phyloP scores from a whole-genome alignment of 345 rosid species.

The Passiflora organensis region DNA sequence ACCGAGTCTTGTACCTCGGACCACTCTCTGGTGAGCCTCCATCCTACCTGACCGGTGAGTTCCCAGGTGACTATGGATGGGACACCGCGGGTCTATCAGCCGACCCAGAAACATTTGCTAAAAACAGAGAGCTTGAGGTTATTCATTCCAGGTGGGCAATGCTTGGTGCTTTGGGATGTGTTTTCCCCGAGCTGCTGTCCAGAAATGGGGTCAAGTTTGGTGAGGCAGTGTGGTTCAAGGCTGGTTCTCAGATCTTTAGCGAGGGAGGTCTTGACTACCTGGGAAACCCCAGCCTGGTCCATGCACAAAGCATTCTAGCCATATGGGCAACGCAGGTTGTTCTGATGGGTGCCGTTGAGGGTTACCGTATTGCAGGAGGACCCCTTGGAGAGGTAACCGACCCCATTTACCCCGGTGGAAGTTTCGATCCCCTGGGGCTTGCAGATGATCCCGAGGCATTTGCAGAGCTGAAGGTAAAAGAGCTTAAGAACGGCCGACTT shows the following conservation, averaged over 20 bases:
- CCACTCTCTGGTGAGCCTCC: constrained; percentile 43
- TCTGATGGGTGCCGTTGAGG: constrained; percentile 44
- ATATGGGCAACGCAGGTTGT: constrained; percentile 42
- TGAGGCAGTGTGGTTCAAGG: constrained; percentile 50
- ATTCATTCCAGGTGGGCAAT: constrained; percentile 50
- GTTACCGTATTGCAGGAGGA: constrained; percentile 46
- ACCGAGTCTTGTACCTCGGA: constrained; percentile 43
- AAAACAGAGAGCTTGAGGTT: constrained; percentile 43
- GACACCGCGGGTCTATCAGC: constrained; percentile 51
- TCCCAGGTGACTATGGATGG: constrained; percentile 56
- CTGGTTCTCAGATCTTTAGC: constrained; percentile 38
- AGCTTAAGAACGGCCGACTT: constrained; percentile 41
- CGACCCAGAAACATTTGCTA: constrained; percentile 53
- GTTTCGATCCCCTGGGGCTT: constrained; percentile 46
- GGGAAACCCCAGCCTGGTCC: constrained; percentile 36
- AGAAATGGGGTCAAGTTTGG: constrained; percentile 48
- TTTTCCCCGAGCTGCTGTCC: constrained; percentile 43
- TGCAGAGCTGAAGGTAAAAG: constrained; percentile 41
- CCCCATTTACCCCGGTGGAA: constrained; percentile 43
- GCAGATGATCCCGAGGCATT: constrained; percentile 50
- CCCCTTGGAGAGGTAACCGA: constrained; percentile 44
- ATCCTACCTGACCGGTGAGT: constrained; percentile 43
- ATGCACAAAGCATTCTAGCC: constrained; percentile 47
- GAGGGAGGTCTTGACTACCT: constrained; percentile 40
- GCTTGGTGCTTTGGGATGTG: constrained; percentile 43